Base-by-base conservation (phyloP, 768 basidiomycete genomes). In the Crepidotus variabilis region DNA sequence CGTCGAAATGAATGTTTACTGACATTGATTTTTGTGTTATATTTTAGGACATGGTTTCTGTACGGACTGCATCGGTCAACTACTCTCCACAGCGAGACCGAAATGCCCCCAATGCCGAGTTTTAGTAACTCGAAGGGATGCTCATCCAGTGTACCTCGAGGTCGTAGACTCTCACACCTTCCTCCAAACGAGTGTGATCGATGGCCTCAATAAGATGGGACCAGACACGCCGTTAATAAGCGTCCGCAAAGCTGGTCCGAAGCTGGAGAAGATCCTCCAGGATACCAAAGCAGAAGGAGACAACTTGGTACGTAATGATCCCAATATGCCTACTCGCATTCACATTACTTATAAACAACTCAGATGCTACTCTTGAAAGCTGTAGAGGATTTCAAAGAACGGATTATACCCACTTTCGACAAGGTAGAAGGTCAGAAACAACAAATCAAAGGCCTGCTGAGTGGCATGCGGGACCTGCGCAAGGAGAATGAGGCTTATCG, bases 11-110 rank as follows among this genome's bases (percentile, higher is more conserved):
- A 28, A 14, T 14, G 21, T 24, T 28, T 47, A n/a, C 54, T 48
- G n/a, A 55, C 24, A 28, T n/a, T n/a, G 10, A 28, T 20, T 36
- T 28, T n/a, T n/a, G n/a, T 45, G 13, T n/a, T 50, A 16, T 2
- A 49, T 33, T 56, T 50, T 48, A 77, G 78, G 78, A 10, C 78
- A 79, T 57, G 75, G 75, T n/a, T 76, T 69, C 54, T 79, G 78
- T 52, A 57, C 51, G 6, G 52, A 59, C n/a, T 79, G 77, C 58
- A 65, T 69, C 18, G 51, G 60, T 3, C 48, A 51, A 8, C 33
- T 74, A 3, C 64, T 73, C 39, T 47, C 61, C 10, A n/a, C 61
- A 23, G 28, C 58, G 14, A 54, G 59, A 35, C 58, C 63, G 14
- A 59, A 60, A 54, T 70, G 69, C 47, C 69, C 69, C 35, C 58